These are phyloP conservation scores for Pythium chondricola DNA, from an alignment of 352 stramenopile species.

Conservation along the genomic window DNA sequence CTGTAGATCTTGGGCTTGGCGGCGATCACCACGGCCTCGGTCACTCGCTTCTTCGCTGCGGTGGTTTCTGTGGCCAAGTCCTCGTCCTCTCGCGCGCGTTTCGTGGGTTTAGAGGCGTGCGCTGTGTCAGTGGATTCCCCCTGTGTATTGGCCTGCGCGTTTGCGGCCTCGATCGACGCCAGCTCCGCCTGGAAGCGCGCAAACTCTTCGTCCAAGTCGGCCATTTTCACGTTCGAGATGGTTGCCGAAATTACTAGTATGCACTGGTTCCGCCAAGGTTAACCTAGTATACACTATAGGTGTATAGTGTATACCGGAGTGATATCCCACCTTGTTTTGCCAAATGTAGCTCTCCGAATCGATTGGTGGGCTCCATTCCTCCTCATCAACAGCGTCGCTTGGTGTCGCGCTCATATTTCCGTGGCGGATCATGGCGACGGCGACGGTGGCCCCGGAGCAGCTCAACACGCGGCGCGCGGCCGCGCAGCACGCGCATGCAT, in stretches of 20 bases:
- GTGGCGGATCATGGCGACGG: neutral
- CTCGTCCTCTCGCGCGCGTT: slow-evolving; percentile 26
- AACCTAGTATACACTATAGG: slow-evolving; percentile 9
- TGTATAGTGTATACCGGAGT: slow-evolving; percentile 5
- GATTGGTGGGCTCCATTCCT: slow-evolving; percentile 10
- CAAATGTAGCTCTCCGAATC: slow-evolving; percentile 11
- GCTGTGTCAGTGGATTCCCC: slow-evolving; percentile 1
- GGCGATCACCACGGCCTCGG: slow-evolving; percentile 23
- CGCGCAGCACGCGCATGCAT: neutral
- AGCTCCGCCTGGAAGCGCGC: slow-evolving; percentile 79
- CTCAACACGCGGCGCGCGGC: slow-evolving; percentile 22
- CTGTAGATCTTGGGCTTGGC: slow-evolving; percentile 63
- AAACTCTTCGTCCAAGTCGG: slow-evolving; percentile 73
- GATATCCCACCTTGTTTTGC: slow-evolving; percentile 16
- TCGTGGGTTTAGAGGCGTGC: too few species aligned
- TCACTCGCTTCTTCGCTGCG: slow-evolving; percentile 28
- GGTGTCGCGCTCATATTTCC: neutral
- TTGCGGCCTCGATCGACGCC: slow-evolving; percentile 59
- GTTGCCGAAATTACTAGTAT: neutral
- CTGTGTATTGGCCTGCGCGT: slow-evolving; percentile 19
- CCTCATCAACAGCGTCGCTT: neutral
- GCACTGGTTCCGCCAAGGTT: slow-evolving; percentile 6
- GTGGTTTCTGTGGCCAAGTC: slow-evolving; percentile 7
- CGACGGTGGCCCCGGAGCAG: slow-evolving; percentile 21
- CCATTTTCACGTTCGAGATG: slow-evolving; percentile 24